Base-by-base conservation (phyloP, 2,329 filamentous ascomycete species). In the Thelonectria rubi region DNA sequence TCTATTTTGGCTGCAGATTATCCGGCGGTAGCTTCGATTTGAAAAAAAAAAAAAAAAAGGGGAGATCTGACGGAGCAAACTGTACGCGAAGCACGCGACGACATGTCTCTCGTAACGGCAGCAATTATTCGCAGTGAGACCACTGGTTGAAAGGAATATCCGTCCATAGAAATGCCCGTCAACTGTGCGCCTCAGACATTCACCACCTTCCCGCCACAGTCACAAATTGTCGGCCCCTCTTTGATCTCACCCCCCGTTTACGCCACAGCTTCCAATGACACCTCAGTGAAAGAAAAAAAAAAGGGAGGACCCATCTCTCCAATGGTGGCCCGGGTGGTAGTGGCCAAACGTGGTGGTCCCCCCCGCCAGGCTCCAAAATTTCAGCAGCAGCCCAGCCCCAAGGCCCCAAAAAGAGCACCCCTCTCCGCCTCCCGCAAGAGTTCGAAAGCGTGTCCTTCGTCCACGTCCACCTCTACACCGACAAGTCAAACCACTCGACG, bases 401-500 rank as follows among this genome's bases (percentile, higher is more conserved):
- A 60, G 63, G 60, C 67, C 65, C 64, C 62, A 54, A 55, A 62
- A 63, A 63, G 60, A 68, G 64, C 62, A 68, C 69, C 66, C 69
- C 69, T 70, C 68, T 14, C 45, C 64, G 54, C 59, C 61, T 65
- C 58, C 57, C 55, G 53, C 60, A 60, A 55, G 37, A 47, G 45
- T 47, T 65, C 26, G 26, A 43, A 55, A 69, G 67, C 58, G 58
- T 63, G 55, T 63, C 52, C 62, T 56, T 14, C 52, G 54, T 70
- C 59, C 65, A 65, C 60, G 61, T 68, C 65, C 67, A 65, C 62
- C 70, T 65, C 65, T 68, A 73, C 71, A 73, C 71, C 71, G 71
- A 73, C 71, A 73, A 71, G 65, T 72, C 66, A 69, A 69, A 69
- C 70, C 67, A 68, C 58, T 64, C 65, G 64, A 69, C 69, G 67